Evolutionary conservation across 2,329 filamentous ascomycete species (phyloP).

Genomic region (Harringtonia lauricola): DNA sequence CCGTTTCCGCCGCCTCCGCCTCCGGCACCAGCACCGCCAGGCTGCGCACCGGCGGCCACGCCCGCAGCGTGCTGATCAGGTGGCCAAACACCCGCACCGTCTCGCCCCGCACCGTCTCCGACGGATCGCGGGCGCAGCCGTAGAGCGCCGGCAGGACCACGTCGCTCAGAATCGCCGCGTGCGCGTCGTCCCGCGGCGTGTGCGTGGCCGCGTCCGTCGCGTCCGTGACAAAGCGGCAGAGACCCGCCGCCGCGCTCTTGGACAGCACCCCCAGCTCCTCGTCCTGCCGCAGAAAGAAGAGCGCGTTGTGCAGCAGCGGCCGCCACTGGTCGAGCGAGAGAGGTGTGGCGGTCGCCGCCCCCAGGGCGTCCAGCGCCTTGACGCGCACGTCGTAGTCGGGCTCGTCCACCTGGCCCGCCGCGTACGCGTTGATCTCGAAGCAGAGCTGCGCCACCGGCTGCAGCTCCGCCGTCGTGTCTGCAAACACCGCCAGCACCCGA

Average conservation of each 20-base stretch:
- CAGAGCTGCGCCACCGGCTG: slow-evolving; percentile 59
- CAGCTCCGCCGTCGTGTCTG: slow-evolving; percentile 43
- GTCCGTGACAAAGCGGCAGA: slow-evolving; percentile 68
- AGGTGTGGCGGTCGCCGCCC: slow-evolving; percentile 40
- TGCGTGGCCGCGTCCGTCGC: slow-evolving; percentile 31
- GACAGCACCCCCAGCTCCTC: slow-evolving; percentile 80
- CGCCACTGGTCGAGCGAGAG: slow-evolving; percentile 71
- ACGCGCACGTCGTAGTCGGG: slow-evolving; percentile 80
- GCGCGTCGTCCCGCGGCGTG: slow-evolving; percentile 18
- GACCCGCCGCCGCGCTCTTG: slow-evolving; percentile 66
- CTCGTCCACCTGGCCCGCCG: slow-evolving; percentile 62
- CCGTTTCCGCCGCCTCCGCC: slow-evolving; percentile 43
- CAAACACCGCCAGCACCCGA: slow-evolving; percentile 60
- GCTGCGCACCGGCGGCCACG: slow-evolving; percentile 62
- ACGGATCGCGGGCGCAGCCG: slow-evolving; percentile 62
- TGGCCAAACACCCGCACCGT: slow-evolving; percentile 70
- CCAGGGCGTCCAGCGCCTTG: slow-evolving; percentile 63
- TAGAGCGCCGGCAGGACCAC: slow-evolving; percentile 68
- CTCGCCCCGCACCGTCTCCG: slow-evolving; percentile 77
- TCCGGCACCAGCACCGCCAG: slow-evolving; percentile 56
- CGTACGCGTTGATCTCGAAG: slow-evolving; percentile 70
- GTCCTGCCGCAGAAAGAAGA: slow-evolving; percentile 75
- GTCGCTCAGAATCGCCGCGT: slow-evolving; percentile 47
- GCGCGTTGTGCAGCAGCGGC: slow-evolving; percentile 77
- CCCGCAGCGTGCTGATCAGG: slow-evolving; percentile 58